Base-by-base conservation (phyloP, 306 rosid species). In the Macrotyloma uniflorum region DNA sequence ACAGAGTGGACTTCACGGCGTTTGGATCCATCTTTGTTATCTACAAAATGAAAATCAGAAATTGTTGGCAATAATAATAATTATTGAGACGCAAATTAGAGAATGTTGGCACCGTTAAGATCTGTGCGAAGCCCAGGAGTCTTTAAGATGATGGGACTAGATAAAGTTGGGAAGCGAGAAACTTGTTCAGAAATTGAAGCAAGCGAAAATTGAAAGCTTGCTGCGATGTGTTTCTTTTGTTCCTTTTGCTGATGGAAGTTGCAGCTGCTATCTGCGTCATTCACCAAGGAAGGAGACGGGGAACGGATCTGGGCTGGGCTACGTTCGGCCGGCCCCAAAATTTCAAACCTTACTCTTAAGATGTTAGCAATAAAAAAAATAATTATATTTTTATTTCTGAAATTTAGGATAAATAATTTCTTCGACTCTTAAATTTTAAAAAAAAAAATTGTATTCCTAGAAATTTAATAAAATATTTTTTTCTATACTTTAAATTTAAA, bases 1-100 rank as follows among this genome's bases (percentile, higher is more conserved):
- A 77, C 19, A 94, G 88, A 26, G 96, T 94, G 71, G 98, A 94
- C 67, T 94, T 90, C 24, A 91, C 94, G 6, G 90, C 67, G 78
- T 91, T 70, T n/a, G 97, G 96, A 86, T 94, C 96, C 97, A 91
- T 93, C 51, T 79, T 75, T 83, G 36, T 5, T 42, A 12, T 42
- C 66, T 23, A 23, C 23, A 47, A 16, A n/a, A 68, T 15, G 40
- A 47, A 12, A 35, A 79, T 79, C 23, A 70, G 45, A 35, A 75
- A 19, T 70, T 38, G 0, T 50, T 16, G 12, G 12, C 24, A 0
- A 67, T 4, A 45, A 57, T 5, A 26, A 23, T 46, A 4, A 33
- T 6, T 7, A 54, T 43, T 59, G 9, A 28, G 22, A 35, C 0
- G 66, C 6, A 57, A 72, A 24, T 22, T n/a, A 16, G 13, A 14